phyloP scores from a whole-genome alignment of 768 basidiomycete genomes.

The Leccinum barrowsii region DNA sequence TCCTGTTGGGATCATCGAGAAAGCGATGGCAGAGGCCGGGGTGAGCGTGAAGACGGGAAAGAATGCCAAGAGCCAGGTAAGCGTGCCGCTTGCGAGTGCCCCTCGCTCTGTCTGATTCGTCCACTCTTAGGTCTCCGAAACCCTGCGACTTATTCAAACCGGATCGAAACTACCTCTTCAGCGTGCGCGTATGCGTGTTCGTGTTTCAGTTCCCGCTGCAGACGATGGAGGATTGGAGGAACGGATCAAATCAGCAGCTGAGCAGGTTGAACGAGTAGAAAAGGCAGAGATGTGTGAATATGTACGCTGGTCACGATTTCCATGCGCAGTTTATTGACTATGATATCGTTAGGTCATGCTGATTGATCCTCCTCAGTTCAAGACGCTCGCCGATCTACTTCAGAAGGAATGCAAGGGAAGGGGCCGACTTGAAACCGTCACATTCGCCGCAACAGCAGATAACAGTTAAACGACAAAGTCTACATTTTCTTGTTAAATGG shows the following conservation, averaged over 20 bases:
- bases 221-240: constrained; percentile 70
- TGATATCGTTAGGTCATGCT: constrained; percentile 64
- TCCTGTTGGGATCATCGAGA: constrained; percentile 94
- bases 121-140: constrained; percentile 72
- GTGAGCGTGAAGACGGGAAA: constrained; percentile 88
- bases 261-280: constrained; percentile 83
- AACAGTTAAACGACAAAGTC: constrained; percentile 9
- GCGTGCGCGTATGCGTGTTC: constrained; percentile 88
- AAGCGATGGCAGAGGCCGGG: constrained; percentile 93
- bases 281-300: constrained; percentile 81
- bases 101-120: neutral
- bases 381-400: constrained; percentile 82
- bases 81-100: constrained; percentile 5
- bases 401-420: constrained; percentile 89
- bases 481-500: neutral
- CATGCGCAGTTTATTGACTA: constrained; percentile 9
- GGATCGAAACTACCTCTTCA: constrained; percentile 89
- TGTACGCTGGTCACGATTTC: constrained; percentile 45
- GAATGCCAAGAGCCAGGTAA: constrained; percentile 90
- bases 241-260: constrained; percentile 67
- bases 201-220: constrained; percentile 65
- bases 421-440: constrained; percentile 81
- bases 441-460: constrained; percentile 60
- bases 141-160: constrained; percentile 78
- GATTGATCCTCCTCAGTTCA: constrained; percentile 92